phyloP scores from a whole-genome alignment of 768 basidiomycete genomes.

The Sporobolomyces phaffii region DNA sequence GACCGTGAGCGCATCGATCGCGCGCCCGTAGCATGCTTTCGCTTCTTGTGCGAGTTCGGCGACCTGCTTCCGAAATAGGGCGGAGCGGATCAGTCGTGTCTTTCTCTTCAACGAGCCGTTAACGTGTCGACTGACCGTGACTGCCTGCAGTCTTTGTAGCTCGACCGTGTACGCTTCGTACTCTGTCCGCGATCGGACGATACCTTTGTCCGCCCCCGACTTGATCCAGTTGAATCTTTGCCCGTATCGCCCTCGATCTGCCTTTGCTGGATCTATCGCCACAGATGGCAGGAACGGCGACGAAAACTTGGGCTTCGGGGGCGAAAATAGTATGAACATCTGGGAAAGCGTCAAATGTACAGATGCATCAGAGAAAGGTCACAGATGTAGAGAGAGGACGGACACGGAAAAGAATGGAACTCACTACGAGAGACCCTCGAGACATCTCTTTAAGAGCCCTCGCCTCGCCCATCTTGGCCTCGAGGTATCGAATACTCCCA shows the following conservation, averaged over 20 bases:
- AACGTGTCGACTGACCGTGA: not conserved
- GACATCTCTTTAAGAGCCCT: not conserved
- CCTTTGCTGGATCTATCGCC: not conserved
- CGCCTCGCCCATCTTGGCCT: not conserved
- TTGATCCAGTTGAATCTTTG: conserved; percentile 22
- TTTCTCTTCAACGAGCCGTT: too few relatives aligned
- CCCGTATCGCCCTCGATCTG: conserved; percentile 8
- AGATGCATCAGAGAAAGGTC: too few relatives aligned
- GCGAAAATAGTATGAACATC: not conserved
- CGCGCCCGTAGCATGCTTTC: not conserved
- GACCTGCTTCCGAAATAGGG: not conserved
- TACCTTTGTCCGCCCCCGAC: not conserved
- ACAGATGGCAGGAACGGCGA: conserved; percentile 20
- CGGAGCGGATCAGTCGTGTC: not conserved
- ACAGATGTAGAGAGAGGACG: too few relatives aligned
- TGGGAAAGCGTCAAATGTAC: too few relatives aligned
- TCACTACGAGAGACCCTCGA: not conserved
- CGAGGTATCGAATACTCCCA: too few relatives aligned
- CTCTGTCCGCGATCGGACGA: not conserved
- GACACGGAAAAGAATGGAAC: too few relatives aligned
- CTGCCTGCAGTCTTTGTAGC: not conserved
- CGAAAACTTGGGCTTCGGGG: not conserved
- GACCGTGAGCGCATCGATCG: not conserved
- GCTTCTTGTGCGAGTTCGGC: not conserved
- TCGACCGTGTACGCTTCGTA: not conserved